Percentiles rank a stretch among this genome's conserved stretches.
Evolutionary conservation across 2,329 filamentous ascomycete species (phyloP).

Genomic region (Aureobasidium uvarum): DNA sequence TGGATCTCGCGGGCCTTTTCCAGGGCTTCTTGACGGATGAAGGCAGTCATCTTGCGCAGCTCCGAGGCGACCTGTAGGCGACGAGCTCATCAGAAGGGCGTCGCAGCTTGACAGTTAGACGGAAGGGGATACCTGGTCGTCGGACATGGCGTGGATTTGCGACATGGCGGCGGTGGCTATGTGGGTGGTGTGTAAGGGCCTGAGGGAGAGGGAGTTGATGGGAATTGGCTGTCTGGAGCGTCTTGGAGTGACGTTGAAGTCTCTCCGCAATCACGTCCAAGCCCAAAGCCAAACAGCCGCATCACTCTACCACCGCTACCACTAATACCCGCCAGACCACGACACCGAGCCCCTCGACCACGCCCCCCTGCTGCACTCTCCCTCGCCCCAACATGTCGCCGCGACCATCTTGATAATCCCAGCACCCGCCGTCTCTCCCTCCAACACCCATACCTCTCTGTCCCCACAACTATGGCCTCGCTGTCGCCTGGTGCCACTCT

Average conservation of each 20-base stretch:
- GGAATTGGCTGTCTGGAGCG: neutral
- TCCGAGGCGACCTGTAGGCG: conserved; percentile 79
- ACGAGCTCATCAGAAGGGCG: conserved; percentile 31
- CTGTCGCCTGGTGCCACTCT: conserved; percentile 29
- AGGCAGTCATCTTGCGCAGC: conserved; percentile 99
- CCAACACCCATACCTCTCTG: neutral
- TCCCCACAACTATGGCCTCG: conserved; percentile 27
- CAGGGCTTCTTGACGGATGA: conserved; percentile 97
- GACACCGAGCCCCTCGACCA: neutral
- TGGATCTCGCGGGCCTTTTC: conserved; percentile 98
- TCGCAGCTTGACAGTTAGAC: neutral
- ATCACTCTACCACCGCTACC: neutral
- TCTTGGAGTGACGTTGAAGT: conserved; percentile 1
- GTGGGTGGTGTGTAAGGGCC: neutral
- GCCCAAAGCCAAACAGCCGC: neutral
- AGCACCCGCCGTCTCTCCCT: neutral
- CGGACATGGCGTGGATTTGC: conserved; percentile 89
- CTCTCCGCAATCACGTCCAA: conserved; percentile 4
- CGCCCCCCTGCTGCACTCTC: neutral
- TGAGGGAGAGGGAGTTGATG: neutral
- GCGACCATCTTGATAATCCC: neutral
- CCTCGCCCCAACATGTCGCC: conserved; percentile 2
- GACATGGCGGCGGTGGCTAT: conserved; percentile 66
- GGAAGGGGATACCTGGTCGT: conserved; percentile 74
- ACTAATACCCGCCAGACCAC: neutral